Evolutionary conservation across 139 green algal species (phyloP).

Genomic region (Asterochloris sp.): DNA sequence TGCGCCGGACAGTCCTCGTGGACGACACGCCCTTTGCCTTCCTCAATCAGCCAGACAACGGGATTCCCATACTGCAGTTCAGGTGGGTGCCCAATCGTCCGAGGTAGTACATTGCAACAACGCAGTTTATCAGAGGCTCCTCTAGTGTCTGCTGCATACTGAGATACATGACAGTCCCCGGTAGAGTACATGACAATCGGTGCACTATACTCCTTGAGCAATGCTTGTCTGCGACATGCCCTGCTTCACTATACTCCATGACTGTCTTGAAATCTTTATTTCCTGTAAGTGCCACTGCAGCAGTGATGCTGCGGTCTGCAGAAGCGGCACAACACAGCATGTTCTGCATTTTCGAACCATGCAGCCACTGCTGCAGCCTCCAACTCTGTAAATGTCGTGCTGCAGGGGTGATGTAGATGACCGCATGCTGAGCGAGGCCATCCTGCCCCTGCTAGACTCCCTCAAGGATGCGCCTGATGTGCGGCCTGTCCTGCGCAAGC

Average conservation of each 20-base stretch:
- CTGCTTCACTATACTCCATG: neutral
- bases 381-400: neutral
- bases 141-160: too few species aligned
- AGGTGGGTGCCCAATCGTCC: neutral
- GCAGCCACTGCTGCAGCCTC: too few species aligned
- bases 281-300: neutral
- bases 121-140: too few species aligned
- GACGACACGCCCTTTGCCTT: slow-evolving; percentile 92
- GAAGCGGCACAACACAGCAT: too few species aligned
- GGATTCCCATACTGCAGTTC: slow-evolving; percentile 82
- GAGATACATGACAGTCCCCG: too few species aligned
- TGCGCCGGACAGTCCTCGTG: slow-evolving; percentile 74
- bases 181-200: too few species aligned
- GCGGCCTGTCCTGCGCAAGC: slow-evolving; percentile 46
- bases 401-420: slow-evolving; percentile 65
- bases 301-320: too few species aligned
- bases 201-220: too few species aligned
- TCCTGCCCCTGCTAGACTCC: slow-evolving; percentile 74
- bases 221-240: too few species aligned
- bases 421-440: slow-evolving; percentile 72
- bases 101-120: neutral
- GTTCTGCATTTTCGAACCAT: too few species aligned
- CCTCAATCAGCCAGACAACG: slow-evolving; percentile 80
- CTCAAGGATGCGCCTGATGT: slow-evolving; percentile 52
- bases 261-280: too few species aligned